Evolutionary conservation across 2,329 filamentous ascomycete species (phyloP), one percentile per base, ranked within the genome.

Genomic region (Apiospora koreana): DNA sequence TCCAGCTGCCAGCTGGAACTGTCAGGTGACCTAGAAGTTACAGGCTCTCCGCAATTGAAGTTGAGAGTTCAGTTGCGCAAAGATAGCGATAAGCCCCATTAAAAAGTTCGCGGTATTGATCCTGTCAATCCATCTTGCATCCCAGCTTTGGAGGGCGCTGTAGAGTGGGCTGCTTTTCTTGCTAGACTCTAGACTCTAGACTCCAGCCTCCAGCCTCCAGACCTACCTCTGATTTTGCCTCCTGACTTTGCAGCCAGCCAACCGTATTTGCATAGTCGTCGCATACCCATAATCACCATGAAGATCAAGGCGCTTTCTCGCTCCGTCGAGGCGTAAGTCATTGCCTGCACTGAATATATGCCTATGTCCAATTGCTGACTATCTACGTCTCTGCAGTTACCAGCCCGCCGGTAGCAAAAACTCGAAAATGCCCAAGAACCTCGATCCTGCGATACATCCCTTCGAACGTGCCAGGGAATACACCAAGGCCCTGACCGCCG

Each of bases 401-500:
- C 91, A 93, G 80, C 87, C 91, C 38, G 87, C 91, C 23, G 92
- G 92, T 71, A 89, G 90, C 69, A 87, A 88, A 80, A 88, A 91
- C 69, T 82, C 89, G 68, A 91, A 90, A 77, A 84, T 88, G 76
- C 89, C 91, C 71, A 88, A 91, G 74, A 93, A 93, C 69, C 71
- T 73, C 71, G 93, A 97, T 83, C 93, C 95, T 38, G 91, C 93
- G 54, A 88, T 95, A 71, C 94, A 97, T 82, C 95, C 94, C 2
- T 97, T 98, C 82, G 94, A 97, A 82, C 88, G 94, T 77, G 95
- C 95, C 65, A 87, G 94, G 81, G 95, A 97, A 83, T 95, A 94
- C 79, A 94, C 71, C 38, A 69, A 65, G 50, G 67, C 67, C 23
- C 25, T 69, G 50, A 69, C 48, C 16, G 67, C 67, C 7, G 94